phyloP scores from a whole-genome alignment of 1,284 basidiomycete species.

The Wallemia hederae region DNA sequence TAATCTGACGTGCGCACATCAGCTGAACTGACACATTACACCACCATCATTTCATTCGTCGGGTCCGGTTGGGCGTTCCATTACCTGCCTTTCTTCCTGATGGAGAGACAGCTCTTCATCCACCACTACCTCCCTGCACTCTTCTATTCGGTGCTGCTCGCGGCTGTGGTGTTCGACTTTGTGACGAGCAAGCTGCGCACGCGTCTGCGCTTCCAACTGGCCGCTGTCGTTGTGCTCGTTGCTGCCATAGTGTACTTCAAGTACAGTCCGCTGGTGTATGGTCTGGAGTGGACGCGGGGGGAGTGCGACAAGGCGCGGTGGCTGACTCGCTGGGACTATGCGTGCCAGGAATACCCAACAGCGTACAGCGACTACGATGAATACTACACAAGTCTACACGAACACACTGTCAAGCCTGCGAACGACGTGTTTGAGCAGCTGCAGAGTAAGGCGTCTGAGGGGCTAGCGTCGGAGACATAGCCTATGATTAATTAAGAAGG shows the following conservation, averaged over 20 bases:
- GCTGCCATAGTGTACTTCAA: constrained; percentile 25
- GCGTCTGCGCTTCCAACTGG: constrained; percentile 45
- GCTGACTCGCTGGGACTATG: background rate
- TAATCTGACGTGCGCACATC: background rate
- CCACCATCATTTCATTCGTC: constrained; percentile 83
- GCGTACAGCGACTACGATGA: background rate
- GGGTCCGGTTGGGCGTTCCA: constrained; percentile 77
- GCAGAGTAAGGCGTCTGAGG: background rate
- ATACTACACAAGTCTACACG: background rate
- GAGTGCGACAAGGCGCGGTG: background rate
- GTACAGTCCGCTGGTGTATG: constrained; percentile 64
- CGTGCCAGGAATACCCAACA: background rate
- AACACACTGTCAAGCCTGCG: background rate
- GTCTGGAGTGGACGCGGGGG: constrained; percentile 47
- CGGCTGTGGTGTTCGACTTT: constrained; percentile 54
- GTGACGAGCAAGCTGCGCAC: constrained; percentile 48
- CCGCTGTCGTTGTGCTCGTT: constrained; percentile 36
- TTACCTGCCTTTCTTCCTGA: constrained; percentile 92
- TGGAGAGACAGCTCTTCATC: constrained; percentile 85
- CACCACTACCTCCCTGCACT: constrained; percentile 96
- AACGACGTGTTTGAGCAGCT: background rate
- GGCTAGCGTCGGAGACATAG: background rate
- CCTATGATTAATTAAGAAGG: background rate
- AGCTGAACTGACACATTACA: constrained; percentile 23
- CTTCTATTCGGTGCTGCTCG: constrained; percentile 66